Evolutionary conservation across 208 protist species (phyloP), one percentile per base, ranked within the genome.

Genomic region (Leishmania lainsoni): DNA sequence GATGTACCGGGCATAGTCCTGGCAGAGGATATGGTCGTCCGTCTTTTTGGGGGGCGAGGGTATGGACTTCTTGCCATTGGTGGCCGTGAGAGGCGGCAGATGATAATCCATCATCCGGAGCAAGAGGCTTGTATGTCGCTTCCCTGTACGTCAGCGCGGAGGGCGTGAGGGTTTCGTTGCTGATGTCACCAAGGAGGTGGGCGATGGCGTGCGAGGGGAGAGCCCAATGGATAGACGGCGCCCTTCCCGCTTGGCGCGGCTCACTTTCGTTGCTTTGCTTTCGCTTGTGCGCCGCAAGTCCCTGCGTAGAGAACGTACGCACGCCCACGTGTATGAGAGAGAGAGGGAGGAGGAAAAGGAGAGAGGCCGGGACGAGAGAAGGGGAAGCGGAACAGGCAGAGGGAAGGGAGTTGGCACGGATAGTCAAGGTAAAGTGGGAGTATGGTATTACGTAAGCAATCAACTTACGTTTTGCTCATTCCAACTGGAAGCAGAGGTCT

Each of bases 1-100:
- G 0, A 87, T 87, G 74, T 93, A 92, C 14, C 76, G 79, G 51
- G 79, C 79, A 61, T 92, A 95, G 66, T 86, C 74, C 39, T 86
- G 82, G 52, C 82, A 86, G 8, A 86, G 78, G 9, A 73, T 78
- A 32, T 81, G 77, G 79, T 86, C 77, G 68, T 85, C 78, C 22
- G 58, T 20, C 48, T 75, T 52, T 20, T 63, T 63, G 17, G 71
- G 69, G 5, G 20, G 35, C 3, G 71, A 32, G 22, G 20, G 6
- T 32, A 42, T 51, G 5, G 58, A 3, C 29, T n/a, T 10, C 65
- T 52, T 81, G 22, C 6, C 32, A 39, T 45, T 81, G 6, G 56
- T 45, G 42, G n/a, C 1, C 26, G 10, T 14, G 2, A 78, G 45
- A 22, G 76, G 0, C 29, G 78, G 69, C 54, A 75, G 70, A 42